Conservation (phyloP, 306 rosid species). For the Trichosanthes truncata region DNA sequence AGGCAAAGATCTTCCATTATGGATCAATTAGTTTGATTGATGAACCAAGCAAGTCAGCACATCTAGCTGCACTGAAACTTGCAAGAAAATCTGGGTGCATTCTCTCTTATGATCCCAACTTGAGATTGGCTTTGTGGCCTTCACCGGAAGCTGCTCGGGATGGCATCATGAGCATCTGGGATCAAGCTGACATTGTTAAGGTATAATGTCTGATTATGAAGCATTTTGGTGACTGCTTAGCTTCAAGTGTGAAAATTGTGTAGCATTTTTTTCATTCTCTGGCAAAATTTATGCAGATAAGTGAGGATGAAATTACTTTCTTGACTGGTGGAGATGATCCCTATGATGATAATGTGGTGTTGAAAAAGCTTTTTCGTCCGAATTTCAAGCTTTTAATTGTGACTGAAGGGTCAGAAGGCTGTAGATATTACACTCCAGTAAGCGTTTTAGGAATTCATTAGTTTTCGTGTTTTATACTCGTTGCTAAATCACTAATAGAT, state of each 20-base stretch:
- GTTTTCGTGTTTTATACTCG: not conserved
- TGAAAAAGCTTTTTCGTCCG: conserved; percentile 37
- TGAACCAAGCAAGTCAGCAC: conserved; percentile 77
- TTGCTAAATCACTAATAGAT: not conserved
- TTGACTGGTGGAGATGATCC: conserved; percentile 49
- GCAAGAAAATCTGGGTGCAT: conserved; percentile 69
- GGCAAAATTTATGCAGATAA: conserved; percentile 21
- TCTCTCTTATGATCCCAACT: conserved; percentile 89
- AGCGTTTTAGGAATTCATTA: not conserved
- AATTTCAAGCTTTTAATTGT: conserved; percentile 56
- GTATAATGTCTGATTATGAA: conserved; percentile 16
- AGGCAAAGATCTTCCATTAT: conserved; percentile 76
- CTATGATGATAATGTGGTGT: conserved; percentile 41
- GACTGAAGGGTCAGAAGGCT: conserved; percentile 46
- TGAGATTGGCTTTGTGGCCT: conserved; percentile 83
- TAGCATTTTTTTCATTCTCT: not conserved
- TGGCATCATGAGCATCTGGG: conserved; percentile 80
- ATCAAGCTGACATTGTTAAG: conserved; percentile 80
- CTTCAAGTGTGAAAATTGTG: not conserved
- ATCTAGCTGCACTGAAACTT: conserved; percentile 64
- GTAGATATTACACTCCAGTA: conserved; percentile 64
- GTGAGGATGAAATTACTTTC: conserved; percentile 38
- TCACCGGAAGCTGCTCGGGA: conserved; percentile 60
- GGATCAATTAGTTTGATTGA: conserved; percentile 95
- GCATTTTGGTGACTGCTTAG: not conserved